These are phyloP conservation scores for Sabuloglossum arenarium DNA, from an alignment of 495 filamentous ascomycete genomes.

Conservation along the genomic window DNA sequence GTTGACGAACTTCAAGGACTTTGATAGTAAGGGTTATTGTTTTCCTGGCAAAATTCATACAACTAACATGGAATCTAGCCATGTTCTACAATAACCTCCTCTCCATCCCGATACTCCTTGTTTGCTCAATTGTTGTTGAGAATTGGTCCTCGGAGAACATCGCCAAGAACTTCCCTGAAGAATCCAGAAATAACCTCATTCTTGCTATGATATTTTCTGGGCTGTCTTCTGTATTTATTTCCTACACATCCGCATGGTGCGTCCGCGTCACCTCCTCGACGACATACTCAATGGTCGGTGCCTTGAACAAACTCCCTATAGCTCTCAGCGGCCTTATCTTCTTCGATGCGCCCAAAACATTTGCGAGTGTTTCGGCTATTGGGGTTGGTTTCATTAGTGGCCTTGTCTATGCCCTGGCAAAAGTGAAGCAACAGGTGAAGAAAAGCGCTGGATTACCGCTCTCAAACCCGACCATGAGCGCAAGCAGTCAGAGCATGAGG, in stretches of 20 bases:
- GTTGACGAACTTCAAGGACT: conserved; percentile 99
- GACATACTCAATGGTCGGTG: conserved; percentile 11
- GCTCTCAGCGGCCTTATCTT: conserved; percentile 10
- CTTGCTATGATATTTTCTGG: conserved; percentile 88
- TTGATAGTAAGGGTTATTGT: conserved; percentile 58
- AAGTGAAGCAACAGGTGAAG: conserved; percentile 7
- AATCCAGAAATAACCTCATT: conserved; percentile 50
- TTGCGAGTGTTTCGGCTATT: conserved; percentile 9
- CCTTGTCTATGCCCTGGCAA: conserved; percentile 10
- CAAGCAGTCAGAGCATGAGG: conserved; percentile 7
- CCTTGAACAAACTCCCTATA: conserved; percentile 11
- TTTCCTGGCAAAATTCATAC: neutral
- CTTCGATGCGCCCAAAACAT: conserved; percentile 9
- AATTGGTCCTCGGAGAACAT: conserved; percentile 84
- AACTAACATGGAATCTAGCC: conserved; percentile 32
- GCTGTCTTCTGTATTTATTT: conserved; percentile 88
- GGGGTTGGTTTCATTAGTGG: conserved; percentile 11
- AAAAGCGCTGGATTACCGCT: conserved; percentile 1
- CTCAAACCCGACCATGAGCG: conserved; percentile 5
- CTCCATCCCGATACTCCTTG: conserved; percentile 77
- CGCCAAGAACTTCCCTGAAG: conserved; percentile 64
- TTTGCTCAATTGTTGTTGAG: conserved; percentile 66
- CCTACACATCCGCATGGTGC: conserved; percentile 26
- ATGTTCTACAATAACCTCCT: conserved; percentile 99
- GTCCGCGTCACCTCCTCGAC: conserved; percentile 11